phyloP scores from a whole-genome alignment of 2,329 filamentous ascomycete genomes.

The Ophiostoma populinum region DNA sequence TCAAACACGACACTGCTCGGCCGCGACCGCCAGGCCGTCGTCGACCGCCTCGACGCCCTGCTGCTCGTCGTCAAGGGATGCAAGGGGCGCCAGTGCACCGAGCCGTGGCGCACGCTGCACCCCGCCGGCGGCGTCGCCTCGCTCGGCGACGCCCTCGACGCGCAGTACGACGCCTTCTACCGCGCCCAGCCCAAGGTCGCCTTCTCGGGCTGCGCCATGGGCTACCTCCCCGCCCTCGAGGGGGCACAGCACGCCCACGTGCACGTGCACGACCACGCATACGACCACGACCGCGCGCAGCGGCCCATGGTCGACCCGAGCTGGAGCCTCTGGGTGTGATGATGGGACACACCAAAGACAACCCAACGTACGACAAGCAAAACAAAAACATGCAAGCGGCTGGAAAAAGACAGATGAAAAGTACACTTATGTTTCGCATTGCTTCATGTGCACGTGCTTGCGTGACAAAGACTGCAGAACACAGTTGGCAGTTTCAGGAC shows the following conservation, averaged over 20 bases:
- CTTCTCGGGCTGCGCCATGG: slow-evolving; percentile 34
- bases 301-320: no score
- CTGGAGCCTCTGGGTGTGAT: no score
- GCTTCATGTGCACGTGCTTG: no score
- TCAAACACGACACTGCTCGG: slow-evolving; percentile 17
- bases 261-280: no score
- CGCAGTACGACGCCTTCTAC: slow-evolving; percentile 34
- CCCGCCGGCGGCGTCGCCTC: slow-evolving; percentile 31
- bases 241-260: slow-evolving; percentile 20
- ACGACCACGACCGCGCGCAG: no score
- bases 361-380: no score
- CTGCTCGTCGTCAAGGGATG: slow-evolving; percentile 44
- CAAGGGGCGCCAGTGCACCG: slow-evolving; percentile 30
- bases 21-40: slow-evolving; percentile 19
- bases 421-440: no score
- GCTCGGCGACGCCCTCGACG: slow-evolving; percentile 31
- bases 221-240: slow-evolving; percentile 37
- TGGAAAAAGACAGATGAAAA: no score
- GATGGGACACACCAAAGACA: no score
- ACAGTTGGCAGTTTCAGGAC: no score
- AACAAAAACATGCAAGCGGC: no score
- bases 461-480: no score
- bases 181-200: slow-evolving; percentile 27
- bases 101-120: slow-evolving; percentile 39
- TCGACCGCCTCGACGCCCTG: slow-evolving; percentile 36